A percentile compares a stretch with the other conserved stretches of the same genome.
Conservation (phyloP, 495 filamentous ascomycete genomes). For the Podospora pseudopauciseta region DNA sequence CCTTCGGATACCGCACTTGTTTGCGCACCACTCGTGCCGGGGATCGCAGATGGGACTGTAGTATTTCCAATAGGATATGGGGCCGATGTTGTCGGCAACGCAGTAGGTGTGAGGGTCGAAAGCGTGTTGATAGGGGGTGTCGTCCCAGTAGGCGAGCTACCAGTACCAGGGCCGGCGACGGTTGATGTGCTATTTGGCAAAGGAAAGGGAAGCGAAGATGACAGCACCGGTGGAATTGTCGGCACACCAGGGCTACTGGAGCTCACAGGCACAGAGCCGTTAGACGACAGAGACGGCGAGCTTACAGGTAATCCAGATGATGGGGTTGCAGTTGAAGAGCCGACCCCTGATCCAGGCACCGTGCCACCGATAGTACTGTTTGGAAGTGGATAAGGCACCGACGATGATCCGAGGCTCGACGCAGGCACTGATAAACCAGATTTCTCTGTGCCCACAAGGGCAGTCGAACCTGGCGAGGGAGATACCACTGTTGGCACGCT, state of each 20-base stretch:
- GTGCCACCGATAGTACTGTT: constrained; percentile 2
- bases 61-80: constrained; percentile 19
- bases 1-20: background rate
- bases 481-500: background rate
- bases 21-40: background rate
- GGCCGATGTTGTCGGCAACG: constrained; percentile 4
- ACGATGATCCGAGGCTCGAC: background rate
- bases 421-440: background rate
- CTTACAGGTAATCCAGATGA: background rate
- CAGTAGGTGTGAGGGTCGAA: background rate
- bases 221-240: background rate
- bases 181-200: constrained; percentile 12
- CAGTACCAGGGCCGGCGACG: constrained; percentile 13
- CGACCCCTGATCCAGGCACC: background rate
- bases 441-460: background rate
- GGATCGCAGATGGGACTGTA: background rate
- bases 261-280: background rate
- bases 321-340: background rate
- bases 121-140: background rate
- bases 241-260: background rate
- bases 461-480: background rate
- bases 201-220: constrained; percentile 11
- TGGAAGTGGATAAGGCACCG: constrained; percentile 2
- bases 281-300: background rate
- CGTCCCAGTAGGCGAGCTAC: constrained; percentile 4